phyloP scores from a whole-genome alignment of 805 yeast species.

The Saturnispora zaruensis region DNA sequence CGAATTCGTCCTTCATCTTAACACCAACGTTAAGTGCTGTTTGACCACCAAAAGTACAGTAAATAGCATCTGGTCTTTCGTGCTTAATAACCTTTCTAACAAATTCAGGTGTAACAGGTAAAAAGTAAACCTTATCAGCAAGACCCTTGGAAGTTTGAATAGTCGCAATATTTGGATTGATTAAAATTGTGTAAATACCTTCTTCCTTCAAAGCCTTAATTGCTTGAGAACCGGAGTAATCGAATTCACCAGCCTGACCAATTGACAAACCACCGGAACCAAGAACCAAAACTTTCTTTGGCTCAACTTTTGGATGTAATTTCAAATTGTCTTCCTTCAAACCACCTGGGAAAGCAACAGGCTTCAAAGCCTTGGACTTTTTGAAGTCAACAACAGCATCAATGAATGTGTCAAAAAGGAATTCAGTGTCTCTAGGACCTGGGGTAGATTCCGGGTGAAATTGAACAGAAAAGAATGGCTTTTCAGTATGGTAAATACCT shows the following conservation, averaged over 20 bases:
- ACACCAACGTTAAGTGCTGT: slow-evolving; percentile 96
- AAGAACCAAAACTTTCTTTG: slow-evolving; percentile 84
- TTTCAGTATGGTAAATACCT: slow-evolving; percentile 85
- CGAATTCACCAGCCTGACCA: slow-evolving; percentile 98
- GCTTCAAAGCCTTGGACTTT: slow-evolving; percentile 45
- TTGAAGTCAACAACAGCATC: slow-evolving; percentile 65
- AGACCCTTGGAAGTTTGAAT: slow-evolving; percentile 92
- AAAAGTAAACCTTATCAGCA: slow-evolving; percentile 91
- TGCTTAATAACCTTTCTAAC: slow-evolving; percentile 91
- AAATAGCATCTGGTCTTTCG: slow-evolving; percentile 93
- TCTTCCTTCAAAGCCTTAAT: slow-evolving; percentile 92
- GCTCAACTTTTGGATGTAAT: slow-evolving; percentile 69
- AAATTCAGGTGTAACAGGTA: slow-evolving; percentile 96
- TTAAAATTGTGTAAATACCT: slow-evolving; percentile 72
- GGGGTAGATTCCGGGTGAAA: slow-evolving; percentile 99
- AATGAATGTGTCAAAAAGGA: slow-evolving; percentile 88
- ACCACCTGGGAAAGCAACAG: slow-evolving; percentile 91
- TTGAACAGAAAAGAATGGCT: slow-evolving; percentile 95
- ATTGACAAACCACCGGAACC: slow-evolving; percentile 97
- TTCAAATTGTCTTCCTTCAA: slow-evolving; percentile 60
- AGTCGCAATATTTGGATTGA: slow-evolving; percentile 94
- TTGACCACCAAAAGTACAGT: slow-evolving; percentile 97
- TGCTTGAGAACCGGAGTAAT: slow-evolving; percentile 95
- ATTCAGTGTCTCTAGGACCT: slow-evolving; percentile 98
- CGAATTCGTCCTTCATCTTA: slow-evolving; percentile 89